These are phyloP conservation scores for Ambrosiella beaveri DNA, from an alignment of 2,329 filamentous ascomycete genomes.

Conservation along the genomic window DNA sequence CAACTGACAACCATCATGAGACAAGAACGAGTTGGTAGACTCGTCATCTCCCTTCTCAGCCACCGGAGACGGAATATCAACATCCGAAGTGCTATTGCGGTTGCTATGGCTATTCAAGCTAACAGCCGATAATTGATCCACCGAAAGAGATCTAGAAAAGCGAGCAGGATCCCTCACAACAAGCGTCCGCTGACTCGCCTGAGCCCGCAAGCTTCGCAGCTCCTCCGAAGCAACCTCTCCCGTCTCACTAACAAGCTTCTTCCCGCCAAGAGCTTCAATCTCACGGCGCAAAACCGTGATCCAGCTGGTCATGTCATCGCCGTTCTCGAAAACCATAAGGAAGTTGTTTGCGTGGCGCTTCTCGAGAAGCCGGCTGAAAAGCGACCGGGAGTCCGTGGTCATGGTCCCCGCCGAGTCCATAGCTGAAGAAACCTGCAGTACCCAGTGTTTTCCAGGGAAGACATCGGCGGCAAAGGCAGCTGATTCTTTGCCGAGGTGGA, in stretches of 20 bases:
- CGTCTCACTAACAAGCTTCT: slow-evolving; percentile 43
- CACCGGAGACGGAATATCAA: slow-evolving; percentile 2
- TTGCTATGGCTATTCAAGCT: slow-evolving; percentile 17
- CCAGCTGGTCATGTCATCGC: slow-evolving; percentile 63
- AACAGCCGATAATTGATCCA: slow-evolving; percentile 3
- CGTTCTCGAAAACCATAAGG: slow-evolving; percentile 54
- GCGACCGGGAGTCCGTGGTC: slow-evolving; percentile 26
- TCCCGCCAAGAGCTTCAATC: slow-evolving; percentile 54
- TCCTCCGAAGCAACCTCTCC: slow-evolving; percentile 32
- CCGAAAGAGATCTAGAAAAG: slow-evolving; percentile 17
- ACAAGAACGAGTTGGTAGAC: slow-evolving; percentile 35
- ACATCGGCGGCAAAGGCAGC: slow-evolving; percentile 66
- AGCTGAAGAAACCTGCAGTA: slow-evolving; percentile 49
- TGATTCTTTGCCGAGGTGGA: slow-evolving; percentile 56
- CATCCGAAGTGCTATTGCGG: slow-evolving; percentile 15
- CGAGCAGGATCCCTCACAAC: slow-evolving; percentile 32
- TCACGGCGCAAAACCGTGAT: slow-evolving; percentile 49
- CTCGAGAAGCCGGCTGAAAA: slow-evolving; percentile 41
- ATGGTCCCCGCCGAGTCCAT: slow-evolving; percentile 16
- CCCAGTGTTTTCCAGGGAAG: slow-evolving; percentile 66
- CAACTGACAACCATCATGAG: slow-evolving; percentile 40
- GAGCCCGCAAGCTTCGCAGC: slow-evolving; percentile 20
- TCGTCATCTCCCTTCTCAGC: slow-evolving; percentile 11
- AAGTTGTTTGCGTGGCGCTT: slow-evolving; percentile 44
- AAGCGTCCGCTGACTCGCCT: slow-evolving; percentile 29